Evolutionary conservation across 805 yeast genomes (phyloP).

Genomic region (Starmera caribaea): DNA sequence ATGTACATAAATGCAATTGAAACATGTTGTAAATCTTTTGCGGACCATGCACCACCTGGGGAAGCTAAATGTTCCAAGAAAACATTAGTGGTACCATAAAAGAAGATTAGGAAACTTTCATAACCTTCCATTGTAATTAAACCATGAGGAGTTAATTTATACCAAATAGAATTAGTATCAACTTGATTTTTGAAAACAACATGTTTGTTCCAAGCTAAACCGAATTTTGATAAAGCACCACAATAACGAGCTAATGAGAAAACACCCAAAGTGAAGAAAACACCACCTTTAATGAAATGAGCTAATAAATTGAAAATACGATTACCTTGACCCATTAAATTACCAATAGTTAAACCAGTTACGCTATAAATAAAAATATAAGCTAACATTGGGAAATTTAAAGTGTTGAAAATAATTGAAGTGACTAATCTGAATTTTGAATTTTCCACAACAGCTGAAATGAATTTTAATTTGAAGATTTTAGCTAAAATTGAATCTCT

Average conservation of each 20-base stretch:
- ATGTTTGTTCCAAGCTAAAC: slow-evolving; percentile 87
- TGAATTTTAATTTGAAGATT: slow-evolving; percentile 23
- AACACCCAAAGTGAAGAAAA: slow-evolving; percentile 68
- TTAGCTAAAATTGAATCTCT: slow-evolving; percentile 26
- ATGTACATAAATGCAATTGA: slow-evolving; percentile 87
- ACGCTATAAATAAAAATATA: slow-evolving; percentile 47
- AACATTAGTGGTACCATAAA: slow-evolving; percentile 84
- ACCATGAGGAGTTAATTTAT: slow-evolving; percentile 26
- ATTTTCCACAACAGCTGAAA: slow-evolving; percentile 9
- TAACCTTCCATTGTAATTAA: slow-evolving; percentile 76
- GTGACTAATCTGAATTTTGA: slow-evolving; percentile 16
- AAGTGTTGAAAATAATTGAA: slow-evolving; percentile 32
- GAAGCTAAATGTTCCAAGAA: slow-evolving; percentile 83
- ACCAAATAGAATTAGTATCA: slow-evolving; percentile 17
- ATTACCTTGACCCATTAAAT: slow-evolving; percentile 55
- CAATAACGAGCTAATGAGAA: slow-evolving; percentile 78
- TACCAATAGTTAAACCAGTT: slow-evolving; percentile 53
- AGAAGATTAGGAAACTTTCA: slow-evolving; percentile 70
- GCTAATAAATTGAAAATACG: slow-evolving; percentile 78
- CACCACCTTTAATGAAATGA: slow-evolving; percentile 94
- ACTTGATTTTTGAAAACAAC: slow-evolving; percentile 19
- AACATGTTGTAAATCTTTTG: slow-evolving; percentile 83
- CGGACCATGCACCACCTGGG: slow-evolving; percentile 75
- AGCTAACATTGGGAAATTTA: slow-evolving; percentile 59
- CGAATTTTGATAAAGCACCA: slow-evolving; percentile 66